Percentiles rank a stretch among this genome's conserved stretches.
Evolutionary conservation across 176 grass and related monocot species (phyloP).

Genomic region (Secale cereale): DNA sequence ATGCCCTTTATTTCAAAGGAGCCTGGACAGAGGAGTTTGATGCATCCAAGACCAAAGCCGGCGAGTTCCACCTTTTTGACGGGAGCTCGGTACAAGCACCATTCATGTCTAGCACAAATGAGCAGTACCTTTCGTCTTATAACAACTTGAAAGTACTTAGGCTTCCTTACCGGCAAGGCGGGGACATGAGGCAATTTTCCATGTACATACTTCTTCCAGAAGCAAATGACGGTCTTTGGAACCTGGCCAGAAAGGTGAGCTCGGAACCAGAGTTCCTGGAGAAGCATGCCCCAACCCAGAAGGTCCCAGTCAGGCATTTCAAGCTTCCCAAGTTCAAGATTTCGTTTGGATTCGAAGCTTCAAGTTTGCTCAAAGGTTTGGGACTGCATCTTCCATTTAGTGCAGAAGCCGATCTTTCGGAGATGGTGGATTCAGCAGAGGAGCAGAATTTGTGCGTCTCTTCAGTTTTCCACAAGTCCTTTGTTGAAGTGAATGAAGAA

Average conservation of each 20-base stretch:
- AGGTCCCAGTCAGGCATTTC: background rate
- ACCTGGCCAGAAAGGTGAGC: background rate
- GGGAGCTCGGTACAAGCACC: background rate
- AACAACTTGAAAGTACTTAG: background rate
- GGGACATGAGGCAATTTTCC: background rate
- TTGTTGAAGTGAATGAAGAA: background rate
- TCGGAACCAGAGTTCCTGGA: background rate
- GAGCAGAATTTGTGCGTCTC: background rate
- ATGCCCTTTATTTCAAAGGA: conserved; percentile 2
- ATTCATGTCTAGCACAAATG: background rate
- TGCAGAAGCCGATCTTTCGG: background rate
- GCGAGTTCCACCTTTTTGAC: background rate
- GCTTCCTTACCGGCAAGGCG: background rate
- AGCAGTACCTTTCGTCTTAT: background rate
- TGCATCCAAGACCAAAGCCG: background rate
- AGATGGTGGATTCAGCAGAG: background rate
- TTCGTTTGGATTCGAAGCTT: background rate
- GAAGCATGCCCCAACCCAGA: background rate
- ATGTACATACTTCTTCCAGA: background rate
- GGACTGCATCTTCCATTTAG: background rate
- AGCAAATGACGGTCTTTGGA: background rate
- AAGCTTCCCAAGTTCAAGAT: conserved; percentile 7
- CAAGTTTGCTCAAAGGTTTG: background rate
- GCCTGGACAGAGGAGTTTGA: background rate
- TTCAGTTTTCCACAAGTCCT: background rate